Conservation (phyloP, 768 basidiomycete genomes). For the Tricholoma bakamatsutake region DNA sequence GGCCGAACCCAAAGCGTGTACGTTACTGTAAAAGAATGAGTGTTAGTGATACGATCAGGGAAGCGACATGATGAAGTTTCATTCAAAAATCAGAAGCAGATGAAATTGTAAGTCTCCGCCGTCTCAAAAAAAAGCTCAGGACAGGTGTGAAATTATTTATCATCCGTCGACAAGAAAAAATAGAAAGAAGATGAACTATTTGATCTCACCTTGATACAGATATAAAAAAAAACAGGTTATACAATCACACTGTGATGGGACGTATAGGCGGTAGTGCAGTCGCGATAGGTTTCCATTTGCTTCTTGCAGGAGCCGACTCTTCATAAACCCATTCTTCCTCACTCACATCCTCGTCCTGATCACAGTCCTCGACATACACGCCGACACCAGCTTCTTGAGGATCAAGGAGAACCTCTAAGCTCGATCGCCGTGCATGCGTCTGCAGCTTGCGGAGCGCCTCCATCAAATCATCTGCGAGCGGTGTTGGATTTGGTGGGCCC, state of each 20-base stretch:
- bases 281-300: slow-evolving; percentile 45
- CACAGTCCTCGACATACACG: slow-evolving; percentile 75
- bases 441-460: slow-evolving; percentile 70
- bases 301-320: slow-evolving; percentile 43
- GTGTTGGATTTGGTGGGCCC: slow-evolving; percentile 79
- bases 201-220: slow-evolving; percentile 12
- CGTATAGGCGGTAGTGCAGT: slow-evolving; percentile 53
- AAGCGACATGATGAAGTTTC: slow-evolving; percentile 1
- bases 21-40: slow-evolving; percentile 4
- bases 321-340: slow-evolving; percentile 65
- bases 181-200: slow-evolving; percentile 1
- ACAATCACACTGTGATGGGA: slow-evolving; percentile 21
- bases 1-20: neutral
- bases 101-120: slow-evolving; percentile 66
- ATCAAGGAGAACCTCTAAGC: slow-evolving; percentile 56
- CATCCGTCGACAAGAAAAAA: slow-evolving; percentile 38
- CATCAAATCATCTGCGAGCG: slow-evolving; percentile 87
- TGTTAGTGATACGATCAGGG: slow-evolving; percentile 11
- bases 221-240: slow-evolving; percentile 9
- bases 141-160: slow-evolving; percentile 70
- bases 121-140: slow-evolving; percentile 43
- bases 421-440: slow-evolving; percentile 36
- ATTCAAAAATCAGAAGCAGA: slow-evolving; percentile 34
- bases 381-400: slow-evolving; percentile 69
- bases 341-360: slow-evolving; percentile 31